Conservation (phyloP, 2,329 filamentous ascomycete species). For the Aspergillus hiratsukae region DNA sequence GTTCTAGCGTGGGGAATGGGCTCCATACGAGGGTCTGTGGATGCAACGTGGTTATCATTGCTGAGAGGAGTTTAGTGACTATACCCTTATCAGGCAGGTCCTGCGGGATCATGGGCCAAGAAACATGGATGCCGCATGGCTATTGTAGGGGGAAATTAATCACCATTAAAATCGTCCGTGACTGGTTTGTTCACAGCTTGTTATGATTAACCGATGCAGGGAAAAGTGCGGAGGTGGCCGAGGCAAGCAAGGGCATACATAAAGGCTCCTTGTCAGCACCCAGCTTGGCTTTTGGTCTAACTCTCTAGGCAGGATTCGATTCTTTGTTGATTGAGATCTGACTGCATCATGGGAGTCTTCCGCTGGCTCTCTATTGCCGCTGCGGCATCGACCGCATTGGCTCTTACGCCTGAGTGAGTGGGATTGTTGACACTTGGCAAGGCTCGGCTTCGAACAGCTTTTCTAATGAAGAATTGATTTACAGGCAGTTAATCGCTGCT, state of each 20-base stretch:
- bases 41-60: slow-evolving; percentile 7
- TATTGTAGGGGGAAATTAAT: neutral
- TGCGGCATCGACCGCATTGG: slow-evolving; percentile 19
- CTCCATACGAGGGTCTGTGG: neutral
- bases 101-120: neutral
- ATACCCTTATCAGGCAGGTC: slow-evolving; percentile 1
- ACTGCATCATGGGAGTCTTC: slow-evolving; percentile 19
- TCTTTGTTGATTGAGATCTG: neutral
- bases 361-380: slow-evolving; percentile 22
- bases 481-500: slow-evolving; percentile 34
- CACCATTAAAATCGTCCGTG: neutral
- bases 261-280: neutral
- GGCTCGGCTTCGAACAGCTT: neutral
- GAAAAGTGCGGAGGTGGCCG: neutral
- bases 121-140: neutral
- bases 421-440: neutral
- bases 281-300: neutral
- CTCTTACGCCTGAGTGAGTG: slow-evolving; percentile 29
- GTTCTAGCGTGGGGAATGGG: neutral
- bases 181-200: neutral
- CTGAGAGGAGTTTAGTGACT: neutral
- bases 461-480: neutral
- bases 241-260: neutral
- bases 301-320: neutral
- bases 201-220: neutral